Evolutionary conservation across 306 rosid species (phyloP).

Genomic region (Trifolium pratense): DNA sequence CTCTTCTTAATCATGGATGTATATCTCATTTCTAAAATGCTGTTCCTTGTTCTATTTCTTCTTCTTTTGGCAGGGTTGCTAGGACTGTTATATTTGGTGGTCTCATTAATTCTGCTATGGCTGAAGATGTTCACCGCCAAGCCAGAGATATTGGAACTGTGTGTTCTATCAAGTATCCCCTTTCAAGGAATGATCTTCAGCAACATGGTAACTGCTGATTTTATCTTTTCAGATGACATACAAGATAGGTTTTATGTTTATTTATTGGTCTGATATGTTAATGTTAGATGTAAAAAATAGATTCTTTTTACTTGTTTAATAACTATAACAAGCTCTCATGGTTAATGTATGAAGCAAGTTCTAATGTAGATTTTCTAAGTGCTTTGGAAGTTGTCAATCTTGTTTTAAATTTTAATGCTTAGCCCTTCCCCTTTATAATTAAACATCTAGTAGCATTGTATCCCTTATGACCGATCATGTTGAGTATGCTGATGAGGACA

Average conservation of each 20-base stretch:
- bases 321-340: background rate
- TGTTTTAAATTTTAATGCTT: constrained; percentile 3
- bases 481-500: constrained; percentile 2
- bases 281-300: background rate
- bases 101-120: constrained; percentile 72
- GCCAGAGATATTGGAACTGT: constrained; percentile 74
- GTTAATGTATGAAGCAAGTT: constrained; percentile 20
- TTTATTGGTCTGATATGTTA: constrained; percentile 19
- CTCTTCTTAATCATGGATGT: background rate
- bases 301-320: background rate
- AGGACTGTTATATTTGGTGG: constrained; percentile 89
- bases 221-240: constrained; percentile 16
- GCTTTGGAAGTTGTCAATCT: background rate
- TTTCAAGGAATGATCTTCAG: constrained; percentile 73
- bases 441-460: constrained; percentile 14
- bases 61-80: constrained; percentile 73
- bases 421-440: background rate
- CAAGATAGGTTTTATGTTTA: constrained; percentile 24
- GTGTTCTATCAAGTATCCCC: constrained; percentile 80
- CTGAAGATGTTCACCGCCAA: constrained; percentile 70
- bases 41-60: constrained; percentile 32
- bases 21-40: constrained; percentile 6
- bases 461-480: constrained; percentile 6
- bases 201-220: constrained; percentile 64
- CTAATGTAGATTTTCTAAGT: background rate